Evolutionary conservation across 73 alveolate species (phyloP).

Genomic region (Paramecium caudatum): DNA sequence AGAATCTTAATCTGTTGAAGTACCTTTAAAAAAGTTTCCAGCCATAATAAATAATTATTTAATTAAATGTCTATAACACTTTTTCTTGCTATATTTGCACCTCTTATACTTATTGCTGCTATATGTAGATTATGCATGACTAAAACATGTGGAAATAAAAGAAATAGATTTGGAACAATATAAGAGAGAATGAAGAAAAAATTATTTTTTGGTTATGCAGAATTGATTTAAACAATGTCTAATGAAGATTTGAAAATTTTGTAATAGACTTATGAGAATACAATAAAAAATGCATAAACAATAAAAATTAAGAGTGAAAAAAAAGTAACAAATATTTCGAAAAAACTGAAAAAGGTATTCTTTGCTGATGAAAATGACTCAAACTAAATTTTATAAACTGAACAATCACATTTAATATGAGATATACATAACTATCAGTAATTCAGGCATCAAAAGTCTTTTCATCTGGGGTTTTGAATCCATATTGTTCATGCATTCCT

Average conservation of each 20-base stretch:
- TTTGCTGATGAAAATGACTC: slow-evolving; percentile 45
- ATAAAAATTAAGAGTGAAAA: not conserved
- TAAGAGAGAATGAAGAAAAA: slow-evolving; percentile 46
- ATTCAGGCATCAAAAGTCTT: slow-evolving; percentile 76
- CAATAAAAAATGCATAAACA: slow-evolving; percentile 16
- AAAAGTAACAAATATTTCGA: not conserved
- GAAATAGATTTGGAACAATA: slow-evolving; percentile 10
- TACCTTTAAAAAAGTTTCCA: slow-evolving; percentile 69
- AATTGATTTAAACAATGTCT: not conserved
- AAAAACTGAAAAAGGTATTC: slow-evolving; percentile 16
- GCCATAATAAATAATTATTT: slow-evolving; percentile 50
- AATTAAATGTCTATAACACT: not conserved
- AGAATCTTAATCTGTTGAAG: slow-evolving; percentile 61
- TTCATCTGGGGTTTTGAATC: slow-evolving; percentile 70
- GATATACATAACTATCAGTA: not conserved
- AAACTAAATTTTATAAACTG: not conserved
- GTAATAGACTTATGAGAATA: slow-evolving; percentile 29
- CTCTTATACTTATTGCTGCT: not conserved
- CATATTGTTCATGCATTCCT: slow-evolving; percentile 69
- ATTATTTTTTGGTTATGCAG: slow-evolving; percentile 54
- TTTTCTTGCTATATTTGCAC: not conserved
- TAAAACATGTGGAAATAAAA: not conserved
- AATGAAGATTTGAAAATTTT: slow-evolving; percentile 1
- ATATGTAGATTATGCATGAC: not conserved
- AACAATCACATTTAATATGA: slow-evolving; percentile 36